Conservation (phyloP, 371 early-diverging fungal genomes). For the Parasitella parasitica region DNA sequence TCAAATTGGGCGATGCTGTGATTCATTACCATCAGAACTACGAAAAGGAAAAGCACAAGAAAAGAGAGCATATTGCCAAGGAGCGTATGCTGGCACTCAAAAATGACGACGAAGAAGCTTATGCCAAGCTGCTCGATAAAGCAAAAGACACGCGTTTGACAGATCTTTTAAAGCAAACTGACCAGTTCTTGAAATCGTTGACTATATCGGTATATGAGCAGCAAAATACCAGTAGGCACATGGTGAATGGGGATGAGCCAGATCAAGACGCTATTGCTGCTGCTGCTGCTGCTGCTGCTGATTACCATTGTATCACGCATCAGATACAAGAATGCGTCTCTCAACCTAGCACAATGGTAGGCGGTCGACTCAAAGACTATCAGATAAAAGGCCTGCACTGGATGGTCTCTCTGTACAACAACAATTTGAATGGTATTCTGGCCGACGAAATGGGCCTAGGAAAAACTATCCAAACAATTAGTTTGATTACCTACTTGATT, state of each 20-base stretch:
- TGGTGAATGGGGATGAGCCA: constrained; percentile 19
- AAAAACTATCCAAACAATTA: constrained; percentile 98
- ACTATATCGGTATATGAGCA: constrained; percentile 73
- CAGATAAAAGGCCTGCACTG: constrained; percentile 98
- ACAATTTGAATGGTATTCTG: constrained; percentile 94
- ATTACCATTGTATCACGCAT: constrained; percentile 91
- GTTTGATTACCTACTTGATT: constrained; percentile 92
- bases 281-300: background rate
- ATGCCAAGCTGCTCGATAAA: constrained; percentile 91
- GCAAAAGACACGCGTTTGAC: constrained; percentile 96
- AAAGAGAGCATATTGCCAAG: constrained; percentile 76
- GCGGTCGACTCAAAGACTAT: constrained; percentile 95
- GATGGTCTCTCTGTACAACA: constrained; percentile 98
- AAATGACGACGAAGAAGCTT: constrained; percentile 95
- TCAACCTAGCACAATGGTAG: constrained; percentile 84
- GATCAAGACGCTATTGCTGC: constrained; percentile 12
- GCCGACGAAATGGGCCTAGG: constrained; percentile 99
- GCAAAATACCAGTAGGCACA: constrained; percentile 57
- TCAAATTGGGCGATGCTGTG: constrained; percentile 77
- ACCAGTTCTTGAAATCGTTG: constrained; percentile 79
- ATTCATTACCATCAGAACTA: constrained; percentile 77
- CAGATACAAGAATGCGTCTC: constrained; percentile 75
- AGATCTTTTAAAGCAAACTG: constrained; percentile 90
- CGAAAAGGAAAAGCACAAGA: constrained; percentile 91
- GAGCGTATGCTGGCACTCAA: constrained; percentile 96